Evolutionary conservation across 78 protist genomes (phyloP).

Genomic region (Speleostelium caveatum): DNA sequence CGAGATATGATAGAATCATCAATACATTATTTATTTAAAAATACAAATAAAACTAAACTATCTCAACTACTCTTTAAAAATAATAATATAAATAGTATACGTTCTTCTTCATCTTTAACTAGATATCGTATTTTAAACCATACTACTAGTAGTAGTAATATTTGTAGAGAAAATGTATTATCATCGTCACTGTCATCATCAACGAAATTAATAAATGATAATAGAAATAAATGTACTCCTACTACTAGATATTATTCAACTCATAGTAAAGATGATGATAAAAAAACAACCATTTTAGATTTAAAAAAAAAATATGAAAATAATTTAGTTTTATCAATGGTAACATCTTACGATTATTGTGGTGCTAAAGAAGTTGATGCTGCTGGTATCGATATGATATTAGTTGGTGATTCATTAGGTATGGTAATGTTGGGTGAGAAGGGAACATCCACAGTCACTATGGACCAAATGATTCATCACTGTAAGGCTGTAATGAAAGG

Average conservation of each 20-base stretch:
- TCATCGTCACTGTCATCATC: too few species aligned
- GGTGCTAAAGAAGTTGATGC: slow-evolving; percentile 78
- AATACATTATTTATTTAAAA: too few species aligned
- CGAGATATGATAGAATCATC: too few species aligned
- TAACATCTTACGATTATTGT: slow-evolving; percentile 92
- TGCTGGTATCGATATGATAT: slow-evolving; percentile 75
- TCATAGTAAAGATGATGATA: slow-evolving; percentile 28
- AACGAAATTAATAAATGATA: neutral
- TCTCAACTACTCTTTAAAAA: too few species aligned
- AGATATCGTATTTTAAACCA: too few species aligned
- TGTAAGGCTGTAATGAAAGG: slow-evolving; percentile 90
- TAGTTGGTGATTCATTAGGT: slow-evolving; percentile 93
- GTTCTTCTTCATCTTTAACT: too few species aligned
- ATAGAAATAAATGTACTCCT: neutral
- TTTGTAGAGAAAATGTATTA: too few species aligned
- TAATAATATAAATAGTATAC: too few species aligned
- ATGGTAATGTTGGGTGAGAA: slow-evolving; percentile 93
- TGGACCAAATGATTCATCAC: slow-evolving; percentile 93
- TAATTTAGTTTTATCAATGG: slow-evolving; percentile 82
- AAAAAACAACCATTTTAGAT: slow-evolving; percentile 71
- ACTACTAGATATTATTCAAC: slow-evolving; percentile 40
- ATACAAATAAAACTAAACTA: too few species aligned
- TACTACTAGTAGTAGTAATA: too few species aligned
- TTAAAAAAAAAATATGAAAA: slow-evolving; percentile 68
- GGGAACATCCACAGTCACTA: slow-evolving; percentile 88